A percentile compares a stretch with the other conserved stretches of the same genome.
These are phyloP conservation scores for Aspergillus heteromorphus DNA, from an alignment of 495 filamentous ascomycete genomes.

Conservation along the genomic window DNA sequence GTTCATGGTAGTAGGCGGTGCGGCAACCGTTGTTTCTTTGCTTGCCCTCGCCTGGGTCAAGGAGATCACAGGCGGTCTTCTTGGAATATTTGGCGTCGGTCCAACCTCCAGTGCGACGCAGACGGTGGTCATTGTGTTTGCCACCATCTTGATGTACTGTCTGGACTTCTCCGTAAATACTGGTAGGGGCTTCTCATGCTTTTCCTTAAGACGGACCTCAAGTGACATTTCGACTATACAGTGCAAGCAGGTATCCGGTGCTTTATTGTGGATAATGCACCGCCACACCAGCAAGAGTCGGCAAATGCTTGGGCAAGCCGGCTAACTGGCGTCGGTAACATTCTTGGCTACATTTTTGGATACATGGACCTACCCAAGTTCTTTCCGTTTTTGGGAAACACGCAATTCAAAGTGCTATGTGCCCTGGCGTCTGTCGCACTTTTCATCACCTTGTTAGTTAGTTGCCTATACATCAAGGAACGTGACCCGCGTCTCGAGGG, in stretches of 20 bases:
- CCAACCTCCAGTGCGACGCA: conserved; percentile 55
- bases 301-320: conserved; percentile 87
- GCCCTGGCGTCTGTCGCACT: conserved; percentile 72
- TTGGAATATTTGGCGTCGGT: conserved; percentile 67
- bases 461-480: conserved; percentile 61
- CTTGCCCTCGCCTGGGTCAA: conserved; percentile 76
- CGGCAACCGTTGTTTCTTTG: conserved; percentile 66
- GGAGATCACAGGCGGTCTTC: conserved; percentile 66
- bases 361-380: conserved; percentile 67
- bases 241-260: conserved; percentile 85
- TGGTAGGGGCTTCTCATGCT: conserved; percentile 43
- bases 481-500: conserved; percentile 72
- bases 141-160: conserved; percentile 77
- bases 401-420: conserved; percentile 86
- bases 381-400: conserved; percentile 71
- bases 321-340: conserved; percentile 76
- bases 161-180: conserved; percentile 91
- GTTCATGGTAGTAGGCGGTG: conserved; percentile 75
- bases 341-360: conserved; percentile 77
- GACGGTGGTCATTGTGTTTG: conserved; percentile 58
- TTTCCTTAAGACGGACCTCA: neutral
- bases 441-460: conserved; percentile 58
- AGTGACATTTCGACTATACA: conserved; percentile 21
- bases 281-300: conserved; percentile 81
- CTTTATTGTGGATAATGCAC: conserved; percentile 86